These are phyloP conservation scores for Picea glauca DNA, from an alignment of 75 land plant species.

Conservation along the genomic window DNA sequence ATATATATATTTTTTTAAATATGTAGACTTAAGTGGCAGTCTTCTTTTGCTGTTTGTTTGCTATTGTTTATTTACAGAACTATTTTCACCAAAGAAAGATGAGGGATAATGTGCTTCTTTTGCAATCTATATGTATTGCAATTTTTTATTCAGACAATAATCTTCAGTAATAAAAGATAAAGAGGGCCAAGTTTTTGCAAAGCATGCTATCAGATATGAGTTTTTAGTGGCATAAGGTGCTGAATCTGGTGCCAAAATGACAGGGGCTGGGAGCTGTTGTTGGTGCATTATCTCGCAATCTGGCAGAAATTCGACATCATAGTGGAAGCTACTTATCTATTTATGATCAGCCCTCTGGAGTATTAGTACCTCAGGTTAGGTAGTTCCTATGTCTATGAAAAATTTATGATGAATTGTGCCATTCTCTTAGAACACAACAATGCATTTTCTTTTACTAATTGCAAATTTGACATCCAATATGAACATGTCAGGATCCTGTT, in stretches of 20 bases:
- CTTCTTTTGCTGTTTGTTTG: constrained; percentile 8
- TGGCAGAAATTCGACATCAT: constrained; percentile 20
- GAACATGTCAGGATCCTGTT: constrained; percentile 39
- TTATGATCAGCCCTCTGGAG: constrained; percentile 13
- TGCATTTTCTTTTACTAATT: neutral
- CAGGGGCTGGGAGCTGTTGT: constrained; percentile 43
- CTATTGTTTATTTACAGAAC: neutral
- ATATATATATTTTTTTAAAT: neutral
- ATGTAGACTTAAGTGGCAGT: neutral
- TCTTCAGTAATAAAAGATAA: neutral
- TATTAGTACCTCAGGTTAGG: constrained; percentile 2
- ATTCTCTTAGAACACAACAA: neutral
- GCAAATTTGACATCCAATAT: neutral
- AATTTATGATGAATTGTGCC: neutral
- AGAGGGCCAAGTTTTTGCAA: neutral
- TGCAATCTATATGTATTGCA: neutral
- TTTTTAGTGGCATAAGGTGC: neutral
- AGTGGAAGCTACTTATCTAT: constrained; percentile 13
- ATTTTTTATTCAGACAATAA: neutral
- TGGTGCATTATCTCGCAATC: constrained; percentile 25
- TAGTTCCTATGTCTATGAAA: neutral
- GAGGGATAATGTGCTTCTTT: neutral
- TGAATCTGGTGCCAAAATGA: neutral
- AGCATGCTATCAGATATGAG: too few relatives aligned
- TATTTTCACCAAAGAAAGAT: neutral